These are phyloP conservation scores for Pilobolus umbonatus DNA, from an alignment of 192 early-diverging fungal genomes.

Conservation along the genomic window DNA sequence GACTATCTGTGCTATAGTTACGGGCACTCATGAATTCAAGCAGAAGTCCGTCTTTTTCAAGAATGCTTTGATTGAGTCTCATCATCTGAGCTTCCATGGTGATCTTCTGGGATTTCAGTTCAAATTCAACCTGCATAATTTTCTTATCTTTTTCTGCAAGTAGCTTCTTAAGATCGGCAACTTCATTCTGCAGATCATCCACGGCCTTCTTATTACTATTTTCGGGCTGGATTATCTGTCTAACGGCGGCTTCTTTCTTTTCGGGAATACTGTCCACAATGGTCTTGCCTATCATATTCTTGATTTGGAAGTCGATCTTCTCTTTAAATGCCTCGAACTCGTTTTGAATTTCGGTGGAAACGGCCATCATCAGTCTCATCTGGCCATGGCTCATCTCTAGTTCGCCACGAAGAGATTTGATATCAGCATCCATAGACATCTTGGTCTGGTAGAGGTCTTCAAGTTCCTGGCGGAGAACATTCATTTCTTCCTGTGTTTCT, in stretches of 20 bases:
- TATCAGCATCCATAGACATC: not conserved
- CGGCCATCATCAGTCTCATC: constrained; percentile 20
- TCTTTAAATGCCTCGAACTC: constrained; percentile 6
- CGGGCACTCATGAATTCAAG: constrained; percentile 8
- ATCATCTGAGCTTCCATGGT: constrained; percentile 2
- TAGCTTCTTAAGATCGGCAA: not conserved
- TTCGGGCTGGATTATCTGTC: no score
- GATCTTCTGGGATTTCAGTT: not conserved
- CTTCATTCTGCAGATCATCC: not conserved
- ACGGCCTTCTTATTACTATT: not conserved
- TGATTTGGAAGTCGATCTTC: not conserved
- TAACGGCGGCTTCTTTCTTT: not conserved
- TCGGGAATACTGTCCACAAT: not conserved
- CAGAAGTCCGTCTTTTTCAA: constrained; percentile 7
- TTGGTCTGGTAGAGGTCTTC: not conserved
- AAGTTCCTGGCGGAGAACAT: constrained; percentile 5
- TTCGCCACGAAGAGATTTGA: constrained; percentile 7
- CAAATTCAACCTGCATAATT: not conserved
- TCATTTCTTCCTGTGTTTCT: constrained; percentile 3
- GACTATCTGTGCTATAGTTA: constrained; percentile 6
- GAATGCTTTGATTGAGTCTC: not conserved
- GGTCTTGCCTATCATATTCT: not conserved
- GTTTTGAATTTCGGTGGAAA: constrained; percentile 25
- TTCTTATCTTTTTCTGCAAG: not conserved
- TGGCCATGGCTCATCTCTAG: constrained; percentile 17